A percentile compares a stretch with the other conserved stretches of the same genome.
These are phyloP conservation scores for Nakazawaea ishiwadae DNA, from an alignment of 805 yeast genomes.

Conservation along the genomic window DNA sequence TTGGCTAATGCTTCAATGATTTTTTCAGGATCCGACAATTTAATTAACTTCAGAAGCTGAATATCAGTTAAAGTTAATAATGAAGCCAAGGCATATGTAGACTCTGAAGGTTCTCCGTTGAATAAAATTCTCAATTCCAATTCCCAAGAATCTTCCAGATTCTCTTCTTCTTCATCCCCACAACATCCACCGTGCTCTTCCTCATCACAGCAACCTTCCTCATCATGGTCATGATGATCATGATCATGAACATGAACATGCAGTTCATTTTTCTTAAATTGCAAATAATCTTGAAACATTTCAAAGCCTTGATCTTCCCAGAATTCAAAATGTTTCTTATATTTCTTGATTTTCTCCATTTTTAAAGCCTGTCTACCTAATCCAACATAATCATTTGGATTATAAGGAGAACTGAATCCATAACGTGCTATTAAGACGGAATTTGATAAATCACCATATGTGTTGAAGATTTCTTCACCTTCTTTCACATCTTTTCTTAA, in stretches of 20 bases:
- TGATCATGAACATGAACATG: constrained; percentile 12
- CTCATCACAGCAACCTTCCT: constrained; percentile 17
- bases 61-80: constrained; percentile 26
- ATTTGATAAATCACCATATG: constrained; percentile 75
- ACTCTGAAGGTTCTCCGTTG: constrained; percentile 40
- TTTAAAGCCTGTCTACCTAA: constrained; percentile 47
- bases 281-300: constrained; percentile 19
- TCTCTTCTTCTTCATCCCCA: constrained; percentile 22
- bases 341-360: constrained; percentile 27
- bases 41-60: constrained; percentile 22
- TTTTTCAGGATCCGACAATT: constrained; percentile 7
- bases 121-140: constrained; percentile 32
- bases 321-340: constrained; percentile 40
- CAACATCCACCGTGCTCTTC: constrained; percentile 19
- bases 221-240: constrained; percentile 17
- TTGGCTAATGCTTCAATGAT: not conserved
- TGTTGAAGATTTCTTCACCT: constrained; percentile 68
- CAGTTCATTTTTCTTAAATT: constrained; percentile 5
- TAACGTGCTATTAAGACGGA: constrained; percentile 66
- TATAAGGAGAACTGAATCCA: constrained; percentile 64
- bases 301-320: constrained; percentile 36
- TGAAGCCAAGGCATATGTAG: constrained; percentile 38
- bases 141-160: constrained; percentile 38
- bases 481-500: constrained; percentile 36
- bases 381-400: constrained; percentile 51